Evolutionary conservation across 176 grass and related monocot species (phyloP).

Genomic region (Puccinellia tenuiflora): DNA sequence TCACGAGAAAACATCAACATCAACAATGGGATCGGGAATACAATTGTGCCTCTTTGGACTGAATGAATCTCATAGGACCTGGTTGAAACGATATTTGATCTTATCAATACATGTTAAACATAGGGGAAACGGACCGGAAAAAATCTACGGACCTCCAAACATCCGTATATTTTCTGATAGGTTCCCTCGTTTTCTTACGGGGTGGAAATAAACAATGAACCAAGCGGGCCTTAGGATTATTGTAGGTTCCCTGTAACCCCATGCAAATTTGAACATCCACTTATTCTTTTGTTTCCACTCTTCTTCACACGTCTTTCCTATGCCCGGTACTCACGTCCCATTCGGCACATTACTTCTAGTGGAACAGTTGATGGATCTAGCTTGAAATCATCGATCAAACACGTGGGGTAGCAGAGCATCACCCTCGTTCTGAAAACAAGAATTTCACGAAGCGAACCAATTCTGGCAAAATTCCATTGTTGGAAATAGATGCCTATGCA

Average conservation of each 20-base stretch:
- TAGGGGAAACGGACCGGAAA: too few species aligned
- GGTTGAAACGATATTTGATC: background rate
- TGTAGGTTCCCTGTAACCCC: background rate
- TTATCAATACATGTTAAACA: background rate
- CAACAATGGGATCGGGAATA: background rate
- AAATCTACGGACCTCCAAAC: too few species aligned
- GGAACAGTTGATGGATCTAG: background rate
- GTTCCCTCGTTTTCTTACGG: too few species aligned
- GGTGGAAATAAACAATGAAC: too few species aligned
- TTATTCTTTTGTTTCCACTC: background rate
- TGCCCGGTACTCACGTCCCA: too few species aligned
- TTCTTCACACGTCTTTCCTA: background rate
- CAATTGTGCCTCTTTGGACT: background rate
- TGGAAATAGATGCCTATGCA: background rate
- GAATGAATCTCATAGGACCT: background rate
- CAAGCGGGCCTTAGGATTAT: background rate
- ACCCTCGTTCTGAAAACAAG: background rate
- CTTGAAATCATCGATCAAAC: background rate
- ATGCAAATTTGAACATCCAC: background rate
- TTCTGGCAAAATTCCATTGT: background rate
- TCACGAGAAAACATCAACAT: background rate
- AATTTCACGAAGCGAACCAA: background rate
- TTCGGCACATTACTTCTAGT: background rate
- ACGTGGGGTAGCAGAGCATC: background rate
- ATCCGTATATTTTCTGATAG: too few species aligned